These are phyloP conservation scores for Acacia crassicarpa DNA, from an alignment of 306 rosid species.

Conservation along the genomic window DNA sequence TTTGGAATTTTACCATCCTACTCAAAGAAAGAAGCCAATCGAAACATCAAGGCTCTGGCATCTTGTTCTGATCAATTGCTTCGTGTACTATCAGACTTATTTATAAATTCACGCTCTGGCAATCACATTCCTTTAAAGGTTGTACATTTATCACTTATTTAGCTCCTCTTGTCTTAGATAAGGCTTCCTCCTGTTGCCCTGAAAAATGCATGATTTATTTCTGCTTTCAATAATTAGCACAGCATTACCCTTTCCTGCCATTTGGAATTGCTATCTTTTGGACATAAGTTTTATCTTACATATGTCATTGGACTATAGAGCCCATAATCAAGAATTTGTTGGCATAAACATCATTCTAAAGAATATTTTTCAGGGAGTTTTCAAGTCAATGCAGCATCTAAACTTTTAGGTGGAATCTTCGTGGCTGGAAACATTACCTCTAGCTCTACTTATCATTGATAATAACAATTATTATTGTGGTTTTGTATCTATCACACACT, in stretches of 20 bases:
- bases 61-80: conserved; percentile 71
- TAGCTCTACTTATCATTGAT: conserved; percentile 15
- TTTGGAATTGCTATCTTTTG: not conserved
- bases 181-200: conserved; percentile 12
- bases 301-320: not conserved
- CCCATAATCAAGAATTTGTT: not conserved
- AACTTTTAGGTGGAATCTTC: not conserved
- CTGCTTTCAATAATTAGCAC: conserved; percentile 6
- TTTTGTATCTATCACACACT: not conserved
- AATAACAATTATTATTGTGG: not conserved
- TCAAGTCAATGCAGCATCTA: not conserved
- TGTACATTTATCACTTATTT: conserved; percentile 28
- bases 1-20: conserved; percentile 45
- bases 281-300: not conserved
- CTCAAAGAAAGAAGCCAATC: conserved; percentile 73
- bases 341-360: not conserved
- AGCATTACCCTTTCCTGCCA: not conserved
- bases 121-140: conserved; percentile 65
- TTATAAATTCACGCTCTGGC: conserved; percentile 55
- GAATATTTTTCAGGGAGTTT: not conserved
- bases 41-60: conserved; percentile 68
- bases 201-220: conserved; percentile 16
- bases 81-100: conserved; percentile 58
- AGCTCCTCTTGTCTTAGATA: not conserved
- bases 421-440: conserved; percentile 2